Conservation (phyloP, 192 early-diverging fungal species). For the Rhizophlyctis rosea region DNA sequence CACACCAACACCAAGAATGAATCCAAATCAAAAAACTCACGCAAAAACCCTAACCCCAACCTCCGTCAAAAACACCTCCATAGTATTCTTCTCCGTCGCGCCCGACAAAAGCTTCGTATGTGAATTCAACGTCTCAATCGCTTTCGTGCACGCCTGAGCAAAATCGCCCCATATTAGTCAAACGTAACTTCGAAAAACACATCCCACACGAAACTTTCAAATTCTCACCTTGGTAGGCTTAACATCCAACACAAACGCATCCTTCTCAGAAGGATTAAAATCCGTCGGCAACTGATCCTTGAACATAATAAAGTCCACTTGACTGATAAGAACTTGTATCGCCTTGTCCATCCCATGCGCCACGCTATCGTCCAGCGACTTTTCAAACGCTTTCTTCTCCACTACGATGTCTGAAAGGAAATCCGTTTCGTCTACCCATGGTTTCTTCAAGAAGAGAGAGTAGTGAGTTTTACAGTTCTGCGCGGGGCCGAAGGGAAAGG, state of each 20-base stretch:
- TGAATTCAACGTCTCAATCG: slow-evolving; percentile 72
- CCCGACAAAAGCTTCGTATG: slow-evolving; percentile 74
- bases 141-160: slow-evolving; percentile 69
- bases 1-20: not conserved
- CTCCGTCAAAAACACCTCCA: slow-evolving; percentile 89
- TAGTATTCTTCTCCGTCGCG: slow-evolving; percentile 76
- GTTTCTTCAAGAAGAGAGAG: slow-evolving; percentile 37
- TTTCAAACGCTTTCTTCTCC: slow-evolving; percentile 88
- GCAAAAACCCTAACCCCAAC: slow-evolving; percentile 84
- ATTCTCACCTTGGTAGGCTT: slow-evolving; percentile 65
- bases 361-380: slow-evolving; percentile 82
- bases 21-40: slow-evolving; percentile 45
- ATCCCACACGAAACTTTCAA: not conserved
- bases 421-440: slow-evolving; percentile 82
- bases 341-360: slow-evolving; percentile 90
- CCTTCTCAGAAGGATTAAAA: slow-evolving; percentile 68
- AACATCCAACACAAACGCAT: slow-evolving; percentile 51
- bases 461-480: not conserved
- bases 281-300: slow-evolving; percentile 66
- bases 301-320: slow-evolving; percentile 80
- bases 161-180: too few relatives aligned
- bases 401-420: slow-evolving; percentile 88
- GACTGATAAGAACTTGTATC: slow-evolving; percentile 80
- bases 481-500: not conserved
- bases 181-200: not conserved